These are phyloP conservation scores for Ilex paraguariensis DNA, from an alignment of 305 asterid species.

Conservation along the genomic window DNA sequence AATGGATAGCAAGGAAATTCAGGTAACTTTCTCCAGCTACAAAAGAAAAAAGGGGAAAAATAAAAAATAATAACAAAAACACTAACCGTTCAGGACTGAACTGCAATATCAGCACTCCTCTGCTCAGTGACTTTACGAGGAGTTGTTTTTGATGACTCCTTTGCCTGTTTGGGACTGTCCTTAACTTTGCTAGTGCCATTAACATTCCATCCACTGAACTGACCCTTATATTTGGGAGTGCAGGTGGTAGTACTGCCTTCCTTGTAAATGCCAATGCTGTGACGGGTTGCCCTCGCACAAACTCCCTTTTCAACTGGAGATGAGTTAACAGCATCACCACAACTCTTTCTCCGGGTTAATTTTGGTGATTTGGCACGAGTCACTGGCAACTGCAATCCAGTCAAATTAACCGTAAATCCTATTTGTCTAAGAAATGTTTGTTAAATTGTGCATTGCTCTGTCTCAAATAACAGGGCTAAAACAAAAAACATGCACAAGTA, in stretches of 20 bases:
- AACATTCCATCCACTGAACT: conserved; percentile 19
- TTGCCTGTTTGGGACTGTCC: conserved; percentile 19
- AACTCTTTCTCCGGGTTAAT: conserved; percentile 72
- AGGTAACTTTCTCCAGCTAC: conserved; percentile 18
- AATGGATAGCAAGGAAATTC: conserved; percentile 19
- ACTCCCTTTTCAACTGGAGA: conserved; percentile 37
- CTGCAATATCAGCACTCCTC: conserved; percentile 21
- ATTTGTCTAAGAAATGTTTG: no score
- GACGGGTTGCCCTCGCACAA: conserved; percentile 32
- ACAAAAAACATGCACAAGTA: no score
- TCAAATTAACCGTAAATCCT: no score
- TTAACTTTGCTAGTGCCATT: conserved; percentile 31
- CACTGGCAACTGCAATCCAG: conserved; percentile 58
- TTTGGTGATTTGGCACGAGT: conserved; percentile 90
- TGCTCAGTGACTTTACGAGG: conserved; percentile 28
- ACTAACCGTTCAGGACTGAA: conserved; percentile 32
- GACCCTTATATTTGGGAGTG: conserved; percentile 42
- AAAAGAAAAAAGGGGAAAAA: conserved; percentile 17
- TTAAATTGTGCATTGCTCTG: no score
- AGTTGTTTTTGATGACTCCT: background rate
- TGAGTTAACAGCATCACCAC: conserved; percentile 48
- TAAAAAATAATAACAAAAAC: conserved; percentile 6
- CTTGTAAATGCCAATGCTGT: conserved; percentile 51
- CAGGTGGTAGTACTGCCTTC: conserved; percentile 43
- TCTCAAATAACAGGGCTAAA: no score